A percentile compares a stretch with the other conserved stretches of the same genome.
These are phyloP conservation scores for Dacryopinax primogenitus DNA, from an alignment of 768 basidiomycete genomes.

Conservation along the genomic window DNA sequence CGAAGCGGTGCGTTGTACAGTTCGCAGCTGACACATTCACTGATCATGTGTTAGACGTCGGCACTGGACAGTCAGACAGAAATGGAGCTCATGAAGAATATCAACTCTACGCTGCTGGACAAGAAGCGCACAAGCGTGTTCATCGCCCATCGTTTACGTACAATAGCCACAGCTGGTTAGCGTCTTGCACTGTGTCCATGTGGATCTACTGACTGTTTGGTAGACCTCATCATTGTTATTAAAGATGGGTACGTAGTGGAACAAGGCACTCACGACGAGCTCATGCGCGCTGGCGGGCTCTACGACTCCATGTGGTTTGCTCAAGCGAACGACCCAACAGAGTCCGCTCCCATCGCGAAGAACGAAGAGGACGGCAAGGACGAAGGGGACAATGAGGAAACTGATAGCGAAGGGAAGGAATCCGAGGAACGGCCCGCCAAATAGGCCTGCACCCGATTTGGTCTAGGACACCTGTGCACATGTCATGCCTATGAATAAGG, in stretches of 20 bases:
- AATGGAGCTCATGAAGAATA: constrained; percentile 85
- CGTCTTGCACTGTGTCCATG: neutral
- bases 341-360: neutral
- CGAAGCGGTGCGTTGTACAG: constrained; percentile 60
- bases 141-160: constrained; percentile 64
- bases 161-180: neutral
- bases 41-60: constrained; percentile 51
- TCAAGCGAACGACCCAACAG: constrained; percentile 29
- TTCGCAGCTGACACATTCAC: neutral
- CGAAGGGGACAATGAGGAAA: neutral
- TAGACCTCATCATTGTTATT: constrained; percentile 87
- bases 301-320: constrained; percentile 75
- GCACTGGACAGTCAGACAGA: constrained; percentile 94
- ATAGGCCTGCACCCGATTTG: no score
- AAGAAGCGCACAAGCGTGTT: constrained; percentile 86
- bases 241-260: constrained; percentile 84
- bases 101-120: constrained; percentile 63
- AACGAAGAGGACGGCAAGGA: neutral
- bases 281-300: constrained; percentile 55
- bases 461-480: no score
- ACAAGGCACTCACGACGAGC: constrained; percentile 82
- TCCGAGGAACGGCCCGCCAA: no score
- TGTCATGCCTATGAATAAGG: no score
- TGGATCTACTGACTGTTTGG: neutral
- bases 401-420: no score